phyloP scores from a whole-genome alignment of 495 filamentous ascomycete species.

The Chaetomium cochliodes region DNA sequence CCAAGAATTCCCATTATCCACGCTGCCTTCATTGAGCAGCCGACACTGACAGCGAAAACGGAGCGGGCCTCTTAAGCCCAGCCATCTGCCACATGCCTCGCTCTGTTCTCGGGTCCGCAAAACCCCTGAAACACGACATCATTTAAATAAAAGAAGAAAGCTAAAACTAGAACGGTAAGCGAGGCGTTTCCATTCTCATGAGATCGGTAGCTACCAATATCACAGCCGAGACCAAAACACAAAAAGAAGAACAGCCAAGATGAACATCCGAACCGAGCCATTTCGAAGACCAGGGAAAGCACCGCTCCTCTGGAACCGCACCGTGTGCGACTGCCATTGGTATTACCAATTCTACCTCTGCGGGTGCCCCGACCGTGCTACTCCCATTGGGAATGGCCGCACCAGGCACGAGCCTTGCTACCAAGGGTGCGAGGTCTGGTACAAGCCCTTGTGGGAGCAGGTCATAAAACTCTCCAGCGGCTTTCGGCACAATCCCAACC shows the following conservation, averaged over 20 bases:
- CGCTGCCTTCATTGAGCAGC: not conserved
- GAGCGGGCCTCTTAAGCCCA: not conserved
- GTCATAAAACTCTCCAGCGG: not conserved
- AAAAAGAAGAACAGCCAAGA: not conserved
- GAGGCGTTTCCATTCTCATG: not conserved
- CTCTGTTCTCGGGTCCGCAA: not conserved
- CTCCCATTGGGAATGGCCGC: no score
- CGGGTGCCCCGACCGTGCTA: slow-evolving; percentile 12
- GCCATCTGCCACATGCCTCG: not conserved
- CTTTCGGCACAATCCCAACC: slow-evolving; percentile 2
- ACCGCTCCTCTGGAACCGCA: slow-evolving; percentile 4
- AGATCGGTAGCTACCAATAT: not conserved
- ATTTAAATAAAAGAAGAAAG: not conserved
- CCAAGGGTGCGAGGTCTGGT: not conserved
- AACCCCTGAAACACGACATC: not conserved
- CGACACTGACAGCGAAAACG: no score
- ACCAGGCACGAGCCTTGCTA: not conserved
- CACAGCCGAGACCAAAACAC: not conserved
- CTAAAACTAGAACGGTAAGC: not conserved
- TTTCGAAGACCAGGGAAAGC: not conserved
- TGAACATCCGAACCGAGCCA: not conserved
- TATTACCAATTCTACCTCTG: slow-evolving; percentile 17
- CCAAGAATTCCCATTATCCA: not conserved
- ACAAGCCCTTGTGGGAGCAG: not conserved
- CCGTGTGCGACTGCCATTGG: slow-evolving; percentile 11